Evolutionary conservation across 176 grass and related monocot genomes (phyloP), one percentile per base, ranked within the genome.

Genomic region (Microstegium vimineum): DNA sequence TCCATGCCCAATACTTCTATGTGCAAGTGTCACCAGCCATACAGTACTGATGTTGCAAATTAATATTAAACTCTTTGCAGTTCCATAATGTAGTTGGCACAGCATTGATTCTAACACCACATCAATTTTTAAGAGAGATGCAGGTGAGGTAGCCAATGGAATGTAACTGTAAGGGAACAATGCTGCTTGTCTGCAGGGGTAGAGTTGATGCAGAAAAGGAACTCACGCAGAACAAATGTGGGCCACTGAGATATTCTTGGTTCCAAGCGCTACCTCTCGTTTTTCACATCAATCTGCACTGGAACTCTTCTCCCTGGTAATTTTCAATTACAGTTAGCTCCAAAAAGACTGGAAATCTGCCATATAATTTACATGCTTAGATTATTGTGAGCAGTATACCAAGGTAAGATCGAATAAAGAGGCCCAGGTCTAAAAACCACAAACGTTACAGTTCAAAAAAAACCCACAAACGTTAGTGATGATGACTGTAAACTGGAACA

Each of bases 171-270:
- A 67, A 43, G 62, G 22, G 20, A 82, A 42, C 68, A 78, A 86
- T 76, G 49, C 5, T 71, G 17, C 65, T 91, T 88, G 75, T 84
- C 75, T 66, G 46, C 45, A 77, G 56, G 66, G 31, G 2, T 66
- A 65, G 43, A 83, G 33, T 25, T 83, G 56, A 63, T 71, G 79
- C 79, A 77, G 63, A 82, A 87, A 77, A 64, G 16, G 51, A 20
- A 72, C 56, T 78, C 75, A 73, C 42, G 64, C 8, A 78, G 52
- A 88, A 83, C 73, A 87, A 88, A 33, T 42, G 26, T 72, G 66
- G 80, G 25, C 7, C 57, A 83, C 37, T 69, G 49, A 87, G 69
- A 87, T 86, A 66, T 79, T 84, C 68, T 70, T 81, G 15, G 31
- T 87, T 80, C 64, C 63, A 60, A 57, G 77, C 47, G 41, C 41